Evolutionary conservation across 768 basidiomycete species (phyloP).

Genomic region (Auriscalpium microsporum): DNA sequence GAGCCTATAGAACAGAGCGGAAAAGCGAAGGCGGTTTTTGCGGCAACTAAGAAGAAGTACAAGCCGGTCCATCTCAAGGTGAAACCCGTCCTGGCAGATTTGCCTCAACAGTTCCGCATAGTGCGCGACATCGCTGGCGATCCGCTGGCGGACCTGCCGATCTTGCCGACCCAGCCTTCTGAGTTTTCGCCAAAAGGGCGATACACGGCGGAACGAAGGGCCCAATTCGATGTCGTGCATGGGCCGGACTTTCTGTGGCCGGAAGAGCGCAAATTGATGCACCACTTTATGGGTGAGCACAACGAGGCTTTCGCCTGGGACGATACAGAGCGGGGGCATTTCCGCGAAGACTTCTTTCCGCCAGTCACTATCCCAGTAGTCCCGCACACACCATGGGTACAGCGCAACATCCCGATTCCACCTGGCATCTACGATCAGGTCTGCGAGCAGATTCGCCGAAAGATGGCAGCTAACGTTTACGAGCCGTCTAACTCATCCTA

Average conservation of each 20-base stretch:
- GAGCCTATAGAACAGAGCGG: no score
- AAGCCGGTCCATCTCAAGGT: background rate
- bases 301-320: constrained; percentile 32
- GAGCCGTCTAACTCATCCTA: constrained; percentile 19
- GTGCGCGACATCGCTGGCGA: constrained; percentile 10
- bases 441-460: constrained; percentile 24
- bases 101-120: constrained; percentile 16
- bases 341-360: constrained; percentile 23
- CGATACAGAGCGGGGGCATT: constrained; percentile 27
- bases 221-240: constrained; percentile 5
- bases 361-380: constrained; percentile 27
- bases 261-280: constrained; percentile 24
- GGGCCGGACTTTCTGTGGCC: constrained; percentile 26
- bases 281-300: constrained; percentile 26
- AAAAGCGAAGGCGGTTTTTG: no score
- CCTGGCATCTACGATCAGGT: constrained; percentile 18
- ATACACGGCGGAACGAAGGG: constrained; percentile 13
- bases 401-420: constrained; percentile 17
- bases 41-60: no score
- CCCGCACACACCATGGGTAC: constrained; percentile 19
- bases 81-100: constrained; percentile 11
- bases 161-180: constrained; percentile 6
- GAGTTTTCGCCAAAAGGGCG: constrained; percentile 3
- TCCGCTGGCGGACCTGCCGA: constrained; percentile 8
- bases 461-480: constrained; percentile 29